Base-by-base conservation (phyloP, 257 asterid genomes). In the Nicotiana paniculata region DNA sequence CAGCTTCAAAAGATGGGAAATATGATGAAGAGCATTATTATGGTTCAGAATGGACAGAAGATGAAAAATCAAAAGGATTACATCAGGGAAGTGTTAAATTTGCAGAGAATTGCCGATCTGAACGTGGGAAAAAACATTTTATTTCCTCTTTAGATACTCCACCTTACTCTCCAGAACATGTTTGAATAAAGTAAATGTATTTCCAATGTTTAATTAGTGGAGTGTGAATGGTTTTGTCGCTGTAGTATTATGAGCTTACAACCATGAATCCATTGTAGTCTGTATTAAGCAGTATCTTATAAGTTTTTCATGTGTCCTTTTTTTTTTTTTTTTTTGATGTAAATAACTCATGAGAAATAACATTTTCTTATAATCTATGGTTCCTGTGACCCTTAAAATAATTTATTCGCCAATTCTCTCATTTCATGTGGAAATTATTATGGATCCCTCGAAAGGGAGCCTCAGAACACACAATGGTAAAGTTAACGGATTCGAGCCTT, bases 81-180 rank as follows among this genome's bases (percentile, higher is more conserved):
- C 90, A 90, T 77, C 75, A 61, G 1, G 90, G 86, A 9, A 91
- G 95, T 77, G 82, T 92, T 4, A 92, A 88, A 76, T 92, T 92
- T 69, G 95, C 95, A 6, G 91, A 91, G 58, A 91, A 92, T 46
- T 87, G 95, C 84, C 48, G 81, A 2, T 88, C 91, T 5, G 97
- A 92, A 82, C 88, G 97, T 3, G 94, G 96, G 4, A 84, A 30
- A 9, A 33, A 81, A 15, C 77, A n/a, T 3, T 81, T 61, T 79
- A 13, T 89, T 48, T 54, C 57, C 2, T 65, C 87, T 0, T 67
- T 75, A 0, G 66, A 16, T 0, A 85, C 88, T 5, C 86, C 91
- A 4, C 89, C 91, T 17, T 43, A 65, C 65, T 69, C 87, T 3
- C 89, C 93, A 4, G 48, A 9, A 48, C 85, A 85, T 79, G 84